phyloP scores from a whole-genome alignment of 2,329 filamentous ascomycete genomes.

The Aspergillus texensis region DNA sequence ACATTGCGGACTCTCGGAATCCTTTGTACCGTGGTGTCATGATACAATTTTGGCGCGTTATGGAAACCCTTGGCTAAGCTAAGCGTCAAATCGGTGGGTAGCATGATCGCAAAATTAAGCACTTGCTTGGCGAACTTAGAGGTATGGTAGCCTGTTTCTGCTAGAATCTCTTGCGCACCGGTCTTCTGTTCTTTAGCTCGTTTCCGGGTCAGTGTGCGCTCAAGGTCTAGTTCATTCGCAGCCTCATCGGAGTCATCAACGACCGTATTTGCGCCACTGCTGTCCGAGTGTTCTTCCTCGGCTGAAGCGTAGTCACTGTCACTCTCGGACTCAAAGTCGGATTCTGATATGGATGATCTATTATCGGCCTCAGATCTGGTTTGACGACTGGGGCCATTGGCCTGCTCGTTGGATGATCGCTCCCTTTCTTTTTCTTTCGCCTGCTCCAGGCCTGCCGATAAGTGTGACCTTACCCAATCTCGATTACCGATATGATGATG shows the following conservation, averaged over 20 bases:
- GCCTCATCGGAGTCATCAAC: neutral
- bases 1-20: slow-evolving; percentile 77
- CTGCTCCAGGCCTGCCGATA: neutral
- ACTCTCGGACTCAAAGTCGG: neutral
- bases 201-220: slow-evolving; percentile 14
- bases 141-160: slow-evolving; percentile 66
- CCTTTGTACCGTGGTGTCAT: slow-evolving; percentile 79
- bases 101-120: slow-evolving; percentile 72
- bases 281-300: neutral
- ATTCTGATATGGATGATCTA: neutral
- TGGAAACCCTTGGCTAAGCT: slow-evolving; percentile 84
- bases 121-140: slow-evolving; percentile 72
- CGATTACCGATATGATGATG: slow-evolving; percentile 7
- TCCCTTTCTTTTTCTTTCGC: neutral
- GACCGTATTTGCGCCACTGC: neutral
- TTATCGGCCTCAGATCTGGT: neutral
- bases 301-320: slow-evolving; percentile 9
- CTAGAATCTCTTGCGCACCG: slow-evolving; percentile 12
- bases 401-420: neutral
- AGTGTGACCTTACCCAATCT: neutral
- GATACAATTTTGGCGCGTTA: slow-evolving; percentile 82
- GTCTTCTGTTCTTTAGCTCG: slow-evolving; percentile 7
- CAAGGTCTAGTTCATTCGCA: slow-evolving; percentile 11
- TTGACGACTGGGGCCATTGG: neutral
- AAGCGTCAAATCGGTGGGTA: slow-evolving; percentile 82